Conservation (phyloP, 1,139 yeast species). For the Geotrichum phurueaensis region DNA sequence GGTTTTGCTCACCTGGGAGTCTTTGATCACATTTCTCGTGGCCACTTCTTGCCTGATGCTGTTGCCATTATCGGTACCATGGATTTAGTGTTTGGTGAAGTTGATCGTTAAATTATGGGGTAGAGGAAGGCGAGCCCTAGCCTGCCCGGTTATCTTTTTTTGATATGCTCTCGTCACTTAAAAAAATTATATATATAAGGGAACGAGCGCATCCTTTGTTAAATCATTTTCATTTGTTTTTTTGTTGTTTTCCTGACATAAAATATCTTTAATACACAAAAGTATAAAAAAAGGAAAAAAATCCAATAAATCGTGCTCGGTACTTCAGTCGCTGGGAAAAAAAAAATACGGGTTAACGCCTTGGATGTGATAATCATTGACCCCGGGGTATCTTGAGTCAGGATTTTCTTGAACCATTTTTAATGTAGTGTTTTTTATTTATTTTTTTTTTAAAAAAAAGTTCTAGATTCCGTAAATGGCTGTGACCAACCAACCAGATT, state of each 20-base stretch:
- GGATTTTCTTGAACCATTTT: too few relatives aligned
- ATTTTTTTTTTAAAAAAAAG: too few relatives aligned
- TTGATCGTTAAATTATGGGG: constrained; percentile 60
- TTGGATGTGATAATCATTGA: not conserved
- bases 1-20: constrained; percentile 90
- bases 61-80: constrained; percentile 92
- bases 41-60: constrained; percentile 85
- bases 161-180: not conserved
- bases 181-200: not conserved
- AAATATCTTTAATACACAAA: not conserved
- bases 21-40: constrained; percentile 78
- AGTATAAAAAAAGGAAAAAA: not conserved
- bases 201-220: not conserved
- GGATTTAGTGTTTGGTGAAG: constrained; percentile 94
- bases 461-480: not conserved
- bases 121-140: not conserved
- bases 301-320: not conserved
- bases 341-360: too few relatives aligned
- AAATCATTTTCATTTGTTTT: not conserved
- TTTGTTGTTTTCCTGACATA: not conserved
- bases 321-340: not conserved
- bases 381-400: too few relatives aligned
- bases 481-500: not conserved
- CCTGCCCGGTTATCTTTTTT: not conserved
- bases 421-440: not conserved